These are phyloP conservation scores for Tricholoma sp. DNA, from an alignment of 768 basidiomycete species.

Conservation along the genomic window DNA sequence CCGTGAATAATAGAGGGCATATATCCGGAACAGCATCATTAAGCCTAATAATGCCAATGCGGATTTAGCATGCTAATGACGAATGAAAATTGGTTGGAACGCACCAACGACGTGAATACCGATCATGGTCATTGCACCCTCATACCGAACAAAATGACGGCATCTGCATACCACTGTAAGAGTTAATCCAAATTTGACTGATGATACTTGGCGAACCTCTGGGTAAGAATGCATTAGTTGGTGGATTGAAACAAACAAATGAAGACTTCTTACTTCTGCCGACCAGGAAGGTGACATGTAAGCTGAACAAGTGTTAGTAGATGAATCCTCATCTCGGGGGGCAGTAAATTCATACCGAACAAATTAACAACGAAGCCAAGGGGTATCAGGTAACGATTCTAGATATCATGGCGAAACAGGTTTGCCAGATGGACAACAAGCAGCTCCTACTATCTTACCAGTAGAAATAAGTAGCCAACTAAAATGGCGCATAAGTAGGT, in stretches of 20 bases:
- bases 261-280: constrained; percentile 24
- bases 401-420: background rate
- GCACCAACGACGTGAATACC: constrained; percentile 44
- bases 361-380: constrained; percentile 58
- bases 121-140: constrained; percentile 49
- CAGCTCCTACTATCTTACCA: constrained; percentile 20
- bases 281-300: constrained; percentile 39
- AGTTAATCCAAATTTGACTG: background rate
- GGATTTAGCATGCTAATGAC: background rate
- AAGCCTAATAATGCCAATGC: constrained; percentile 19
- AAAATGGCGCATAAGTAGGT: background rate
- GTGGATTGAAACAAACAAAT: too few relatives aligned
- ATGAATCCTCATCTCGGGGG: background rate
- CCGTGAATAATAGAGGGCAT: constrained; percentile 33
- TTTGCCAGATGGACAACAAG: background rate
- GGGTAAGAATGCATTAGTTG: background rate
- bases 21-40: constrained; percentile 55
- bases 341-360: constrained; percentile 26
- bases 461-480: constrained; percentile 41
- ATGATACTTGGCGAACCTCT: background rate
- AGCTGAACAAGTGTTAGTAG: constrained; percentile 20
- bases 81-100: background rate
- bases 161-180: constrained; percentile 27
- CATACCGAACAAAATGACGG: constrained; percentile 41
- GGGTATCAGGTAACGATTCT: constrained; percentile 66